Conservation (phyloP, 352 stramenopile species). For the Phytophthora litchii region DNA sequence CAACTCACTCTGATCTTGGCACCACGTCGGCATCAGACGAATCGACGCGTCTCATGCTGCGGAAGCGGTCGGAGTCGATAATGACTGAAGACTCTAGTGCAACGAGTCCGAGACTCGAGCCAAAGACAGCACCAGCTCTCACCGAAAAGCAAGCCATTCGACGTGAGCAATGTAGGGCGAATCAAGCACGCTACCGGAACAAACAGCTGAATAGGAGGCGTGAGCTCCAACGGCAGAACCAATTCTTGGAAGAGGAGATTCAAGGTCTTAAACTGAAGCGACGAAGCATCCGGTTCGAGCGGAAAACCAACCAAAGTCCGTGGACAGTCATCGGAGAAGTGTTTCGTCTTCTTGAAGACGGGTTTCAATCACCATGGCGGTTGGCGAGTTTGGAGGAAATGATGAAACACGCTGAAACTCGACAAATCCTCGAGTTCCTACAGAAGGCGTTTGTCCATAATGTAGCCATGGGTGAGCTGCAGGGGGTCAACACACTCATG, state of each 20-base stretch:
- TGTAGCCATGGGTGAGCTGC: slow-evolving; percentile 16
- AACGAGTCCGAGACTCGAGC: slow-evolving; percentile 11
- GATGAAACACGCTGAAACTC: slow-evolving; percentile 16
- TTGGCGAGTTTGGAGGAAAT: slow-evolving; percentile 13
- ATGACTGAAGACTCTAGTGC: slow-evolving; percentile 16
- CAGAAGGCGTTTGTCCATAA: slow-evolving; percentile 15
- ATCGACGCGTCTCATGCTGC: slow-evolving; percentile 14
- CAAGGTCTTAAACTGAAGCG: slow-evolving; percentile 10
- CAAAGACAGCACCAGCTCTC: slow-evolving; percentile 8
- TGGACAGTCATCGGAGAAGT: slow-evolving; percentile 26
- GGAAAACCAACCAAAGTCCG: slow-evolving; percentile 17
- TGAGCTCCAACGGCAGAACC: slow-evolving; percentile 8
- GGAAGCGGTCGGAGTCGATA: slow-evolving; percentile 8
- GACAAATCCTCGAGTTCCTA: slow-evolving; percentile 4
- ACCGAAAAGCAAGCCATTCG: slow-evolving; percentile 19
- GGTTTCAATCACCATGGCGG: slow-evolving; percentile 19
- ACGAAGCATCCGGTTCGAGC: slow-evolving; percentile 6
- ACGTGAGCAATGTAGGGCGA: slow-evolving; percentile 25
- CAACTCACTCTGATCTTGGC: no score
- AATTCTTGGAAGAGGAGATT: slow-evolving; percentile 24
- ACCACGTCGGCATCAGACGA: slow-evolving; percentile 11
- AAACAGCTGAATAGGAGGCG: slow-evolving; percentile 19
- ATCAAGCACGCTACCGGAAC: slow-evolving; percentile 30
- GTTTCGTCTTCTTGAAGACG: slow-evolving; percentile 19
- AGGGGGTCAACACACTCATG: slow-evolving; percentile 18